Percentiles rank a stretch among this genome's conserved stretches.
phyloP scores from a whole-genome alignment of 495 filamentous ascomycete genomes.

The Astrothelium macrocarpum region DNA sequence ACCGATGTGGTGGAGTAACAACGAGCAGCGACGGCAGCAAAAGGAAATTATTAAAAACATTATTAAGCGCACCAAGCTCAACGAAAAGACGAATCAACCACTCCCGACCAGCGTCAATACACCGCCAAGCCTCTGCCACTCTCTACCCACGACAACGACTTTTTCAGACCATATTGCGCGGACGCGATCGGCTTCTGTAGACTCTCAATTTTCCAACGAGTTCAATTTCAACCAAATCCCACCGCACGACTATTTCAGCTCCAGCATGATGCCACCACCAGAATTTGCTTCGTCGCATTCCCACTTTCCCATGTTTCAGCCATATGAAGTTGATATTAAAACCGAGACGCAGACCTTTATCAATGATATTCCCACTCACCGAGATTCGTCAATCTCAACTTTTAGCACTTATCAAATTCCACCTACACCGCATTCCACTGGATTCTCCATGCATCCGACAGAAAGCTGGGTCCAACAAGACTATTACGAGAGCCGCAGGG shows the following conservation, averaged over 20 bases:
- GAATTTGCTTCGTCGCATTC: constrained; percentile 28
- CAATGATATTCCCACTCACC: constrained; percentile 73
- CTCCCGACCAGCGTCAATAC: constrained; percentile 50
- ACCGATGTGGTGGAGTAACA: constrained; percentile 93
- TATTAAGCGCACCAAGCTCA: constrained; percentile 91
- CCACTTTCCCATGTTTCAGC: constrained; percentile 47
- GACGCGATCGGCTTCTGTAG: constrained; percentile 63
- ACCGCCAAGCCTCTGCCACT: constrained; percentile 73
- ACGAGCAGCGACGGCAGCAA: constrained; percentile 69
- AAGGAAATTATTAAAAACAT: constrained; percentile 95
- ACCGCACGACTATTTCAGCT: constrained; percentile 27
- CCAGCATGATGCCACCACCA: constrained; percentile 31
- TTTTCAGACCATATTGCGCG: constrained; percentile 63
- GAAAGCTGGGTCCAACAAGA: constrained; percentile 70
- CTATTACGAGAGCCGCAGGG: constrained; percentile 51
- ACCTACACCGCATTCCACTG: constrained; percentile 48
- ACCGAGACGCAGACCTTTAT: constrained; percentile 92
- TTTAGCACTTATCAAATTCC: constrained; percentile 81
- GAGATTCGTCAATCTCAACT: constrained; percentile 75
- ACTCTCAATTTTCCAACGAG: constrained; percentile 64
- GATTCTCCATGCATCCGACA: constrained; percentile 43
- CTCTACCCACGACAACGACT: constrained; percentile 62
- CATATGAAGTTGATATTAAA: constrained; percentile 92
- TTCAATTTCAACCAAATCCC: constrained; percentile 62
- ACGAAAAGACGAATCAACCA: constrained; percentile 60